These are phyloP conservation scores for Lactarius akahatsu DNA, from an alignment of 768 basidiomycete species.

Conservation along the genomic window DNA sequence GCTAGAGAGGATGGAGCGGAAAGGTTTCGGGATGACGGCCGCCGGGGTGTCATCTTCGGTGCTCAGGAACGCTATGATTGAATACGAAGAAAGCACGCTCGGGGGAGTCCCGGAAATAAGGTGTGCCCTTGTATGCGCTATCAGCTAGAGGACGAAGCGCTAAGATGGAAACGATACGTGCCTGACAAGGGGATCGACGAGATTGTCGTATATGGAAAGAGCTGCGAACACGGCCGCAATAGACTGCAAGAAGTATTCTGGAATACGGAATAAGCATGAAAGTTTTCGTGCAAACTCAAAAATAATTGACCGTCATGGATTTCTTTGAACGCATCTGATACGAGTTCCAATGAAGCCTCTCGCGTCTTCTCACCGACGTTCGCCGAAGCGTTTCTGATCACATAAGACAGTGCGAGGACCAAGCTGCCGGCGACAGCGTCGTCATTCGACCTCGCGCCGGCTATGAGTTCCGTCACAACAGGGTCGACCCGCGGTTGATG, in stretches of 20 bases:
- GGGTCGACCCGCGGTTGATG: constrained; percentile 90
- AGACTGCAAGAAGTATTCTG: constrained; percentile 71
- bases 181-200: constrained; percentile 67
- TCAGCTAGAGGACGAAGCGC: constrained; percentile 1
- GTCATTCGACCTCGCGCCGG: constrained; percentile 60
- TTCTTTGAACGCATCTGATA: constrained; percentile 76
- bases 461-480: constrained; percentile 84
- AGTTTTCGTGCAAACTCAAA: not conserved
- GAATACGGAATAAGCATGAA: constrained; percentile 1
- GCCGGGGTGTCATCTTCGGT: constrained; percentile 40
- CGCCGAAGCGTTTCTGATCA: constrained; percentile 64
- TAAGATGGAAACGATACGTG: constrained; percentile 39
- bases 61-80: constrained; percentile 56
- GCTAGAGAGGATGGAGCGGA: constrained; percentile 59
- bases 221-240: constrained; percentile 62
- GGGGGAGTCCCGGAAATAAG: constrained; percentile 68
- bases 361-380: constrained; percentile 77
- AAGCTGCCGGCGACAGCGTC: constrained; percentile 72
- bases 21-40: constrained; percentile 47
- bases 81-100: constrained; percentile 58
- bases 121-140: constrained; percentile 46
- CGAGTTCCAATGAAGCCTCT: constrained; percentile 71
- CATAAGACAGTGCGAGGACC: constrained; percentile 71
- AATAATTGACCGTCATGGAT: constrained; percentile 55
- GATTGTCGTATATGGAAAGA: constrained; percentile 59